Percentiles rank a stretch among this genome's conserved stretches.
phyloP scores from a whole-genome alignment of 2,329 filamentous ascomycete species.

The Paradendryphiella salina region DNA sequence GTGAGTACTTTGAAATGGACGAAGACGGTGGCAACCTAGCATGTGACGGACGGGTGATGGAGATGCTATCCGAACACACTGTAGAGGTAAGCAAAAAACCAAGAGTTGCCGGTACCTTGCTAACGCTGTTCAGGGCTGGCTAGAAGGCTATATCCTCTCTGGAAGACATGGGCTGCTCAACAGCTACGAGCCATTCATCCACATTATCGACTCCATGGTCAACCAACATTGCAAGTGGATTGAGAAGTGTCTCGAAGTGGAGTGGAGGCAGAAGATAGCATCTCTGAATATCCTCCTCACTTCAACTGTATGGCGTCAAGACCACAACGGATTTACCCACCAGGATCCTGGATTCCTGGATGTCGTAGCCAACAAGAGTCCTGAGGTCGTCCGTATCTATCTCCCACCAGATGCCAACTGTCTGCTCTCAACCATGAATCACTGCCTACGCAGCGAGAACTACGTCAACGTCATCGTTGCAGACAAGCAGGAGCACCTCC shows the following conservation, averaged over 20 bases:
- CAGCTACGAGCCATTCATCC: slow-evolving; percentile 81
- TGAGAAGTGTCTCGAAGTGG: slow-evolving; percentile 77
- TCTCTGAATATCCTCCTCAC: slow-evolving; percentile 81
- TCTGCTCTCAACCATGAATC: slow-evolving; percentile 73
- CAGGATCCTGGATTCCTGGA: slow-evolving; percentile 79
- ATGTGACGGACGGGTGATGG: slow-evolving; percentile 72
- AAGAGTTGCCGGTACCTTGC: not conserved
- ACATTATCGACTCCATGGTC: slow-evolving; percentile 83
- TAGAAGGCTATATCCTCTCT: slow-evolving; percentile 76
- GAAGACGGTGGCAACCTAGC: slow-evolving; percentile 73
- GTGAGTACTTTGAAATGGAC: slow-evolving; percentile 77
- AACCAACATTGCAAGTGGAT: slow-evolving; percentile 87
- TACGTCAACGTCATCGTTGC: slow-evolving; percentile 82
- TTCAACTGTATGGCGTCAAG: slow-evolving; percentile 78
- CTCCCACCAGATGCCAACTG: slow-evolving; percentile 80
- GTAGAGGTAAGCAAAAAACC: slow-evolving; percentile 57
- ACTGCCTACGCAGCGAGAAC: slow-evolving; percentile 72
- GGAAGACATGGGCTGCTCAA: slow-evolving; percentile 77
- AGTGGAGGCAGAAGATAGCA: slow-evolving; percentile 73
- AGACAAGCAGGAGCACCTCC: slow-evolving; percentile 78
- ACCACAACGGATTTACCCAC: slow-evolving; percentile 83
- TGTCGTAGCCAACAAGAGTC: slow-evolving; percentile 77
- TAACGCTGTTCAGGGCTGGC: slow-evolving; percentile 55
- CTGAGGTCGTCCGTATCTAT: slow-evolving; percentile 79
- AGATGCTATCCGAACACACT: slow-evolving; percentile 82